Evolutionary conservation across 768 basidiomycete genomes (phyloP), one percentile per base, ranked within the genome.

Genomic region (Leccinum longicurvipes): DNA sequence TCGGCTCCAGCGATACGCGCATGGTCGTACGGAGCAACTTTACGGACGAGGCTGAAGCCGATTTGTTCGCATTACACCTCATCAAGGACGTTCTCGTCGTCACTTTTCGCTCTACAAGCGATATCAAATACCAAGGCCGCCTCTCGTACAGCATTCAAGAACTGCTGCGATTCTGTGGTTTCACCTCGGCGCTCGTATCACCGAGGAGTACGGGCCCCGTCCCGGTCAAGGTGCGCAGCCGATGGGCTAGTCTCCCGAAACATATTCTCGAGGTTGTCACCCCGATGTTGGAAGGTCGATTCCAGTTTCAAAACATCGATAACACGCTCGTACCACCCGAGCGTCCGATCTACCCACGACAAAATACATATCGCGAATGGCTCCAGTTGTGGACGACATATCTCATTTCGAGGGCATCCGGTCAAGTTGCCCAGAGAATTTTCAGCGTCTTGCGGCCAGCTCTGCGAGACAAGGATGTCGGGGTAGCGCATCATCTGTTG

Each of bases 291-390:
- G 88, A 85, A 57, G 79, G 81, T 39, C 79, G 82, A 34, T 91
- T 84, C 66, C 77, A 79, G 4, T 91, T 84, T 66, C 77, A 79
- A 4, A 72, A 86, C 15, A 76, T 77, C 15, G 76, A 79, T 25
- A 75, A 75, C 8, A 63, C 70, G 2, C 64, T 71, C 2, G 74
- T 74, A 11, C 61, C 74, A 3, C 67, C 77, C 19, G 70, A 76
- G 49, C 82, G 86, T 60, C 95, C 96, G 3, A 85, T 98, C 54
- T 99, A 98, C 72, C 79, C 82, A 1, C 73, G 73, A 5, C 80
- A 85, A 54, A 64, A 56, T n/a, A 96, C 93, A 0, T 99, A 98
- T 72, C 85, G 95, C 41, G 95, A 98, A 70, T 99, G 97, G 97
- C 82, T 98, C 31, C 93, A 96, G 60, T 68, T 82, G 0, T 98